Evolutionary conservation across 306 rosid genomes (phyloP).

Genomic region (Cercis canadensis): DNA sequence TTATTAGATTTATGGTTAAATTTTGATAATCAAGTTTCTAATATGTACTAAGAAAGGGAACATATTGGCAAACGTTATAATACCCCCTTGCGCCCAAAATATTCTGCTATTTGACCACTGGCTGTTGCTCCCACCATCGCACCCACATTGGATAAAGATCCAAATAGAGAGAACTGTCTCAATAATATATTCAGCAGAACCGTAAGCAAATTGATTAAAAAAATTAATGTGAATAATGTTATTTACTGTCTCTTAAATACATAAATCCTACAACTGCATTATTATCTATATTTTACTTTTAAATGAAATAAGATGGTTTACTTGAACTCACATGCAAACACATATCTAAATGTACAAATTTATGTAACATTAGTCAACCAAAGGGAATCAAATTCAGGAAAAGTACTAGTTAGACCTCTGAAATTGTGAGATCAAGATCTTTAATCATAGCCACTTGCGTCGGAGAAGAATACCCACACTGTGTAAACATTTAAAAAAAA

Average conservation of each 20-base stretch:
- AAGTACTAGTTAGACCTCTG: slow-evolving; percentile 49
- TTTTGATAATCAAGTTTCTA: too few relatives aligned
- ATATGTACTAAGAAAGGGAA: background rate
- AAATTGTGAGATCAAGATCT: slow-evolving; percentile 65
- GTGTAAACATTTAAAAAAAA: slow-evolving; percentile 1
- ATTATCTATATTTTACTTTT: too few relatives aligned
- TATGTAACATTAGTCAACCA: too few relatives aligned
- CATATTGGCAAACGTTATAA: too few relatives aligned
- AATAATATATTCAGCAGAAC: slow-evolving; percentile 30
- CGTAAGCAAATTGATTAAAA: background rate
- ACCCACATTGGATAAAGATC: slow-evolving; percentile 77
- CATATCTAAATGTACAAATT: too few relatives aligned
- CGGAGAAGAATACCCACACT: slow-evolving; percentile 82
- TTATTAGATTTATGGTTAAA: background rate
- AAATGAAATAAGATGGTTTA: background rate
- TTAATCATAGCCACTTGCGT: slow-evolving; percentile 59
- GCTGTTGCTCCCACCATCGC: slow-evolving; percentile 88
- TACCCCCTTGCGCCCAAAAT: slow-evolving; percentile 88
- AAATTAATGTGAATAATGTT: too few relatives aligned
- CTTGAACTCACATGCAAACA: too few relatives aligned
- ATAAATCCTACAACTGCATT: too few relatives aligned
- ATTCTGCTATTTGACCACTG: slow-evolving; percentile 83
- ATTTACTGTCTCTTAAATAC: too few relatives aligned
- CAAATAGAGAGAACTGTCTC: slow-evolving; percentile 72
- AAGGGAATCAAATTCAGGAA: background rate